phyloP scores from a whole-genome alignment of 75 land plant species.

The Pinus albicaulis region DNA sequence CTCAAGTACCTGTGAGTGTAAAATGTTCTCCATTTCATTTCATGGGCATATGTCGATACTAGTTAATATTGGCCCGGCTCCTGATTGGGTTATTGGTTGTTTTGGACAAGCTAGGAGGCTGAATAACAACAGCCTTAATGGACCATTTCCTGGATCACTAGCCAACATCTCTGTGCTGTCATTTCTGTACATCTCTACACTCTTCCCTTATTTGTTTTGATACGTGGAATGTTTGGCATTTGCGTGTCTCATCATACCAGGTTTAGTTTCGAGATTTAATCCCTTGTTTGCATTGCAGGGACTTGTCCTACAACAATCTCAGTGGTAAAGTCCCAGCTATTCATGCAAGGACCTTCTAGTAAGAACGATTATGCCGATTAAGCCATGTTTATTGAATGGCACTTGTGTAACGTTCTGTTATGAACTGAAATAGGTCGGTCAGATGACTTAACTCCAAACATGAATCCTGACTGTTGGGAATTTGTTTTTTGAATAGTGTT shows the following conservation, averaged over 20 bases:
- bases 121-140: slow-evolving; percentile 53
- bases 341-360: slow-evolving; percentile 56
- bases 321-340: slow-evolving; percentile 54
- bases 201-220: not conserved
- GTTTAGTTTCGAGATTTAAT: not conserved
- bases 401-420: not conserved
- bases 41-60: not conserved
- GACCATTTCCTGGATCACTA: slow-evolving; percentile 41
- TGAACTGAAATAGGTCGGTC: not conserved
- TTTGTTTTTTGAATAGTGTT: slow-evolving; percentile 31
- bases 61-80: not conserved
- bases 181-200: slow-evolving; percentile 28
- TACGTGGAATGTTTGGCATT: not conserved
- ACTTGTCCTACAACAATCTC: slow-evolving; percentile 64
- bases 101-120: slow-evolving; percentile 27
- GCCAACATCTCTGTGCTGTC: slow-evolving; percentile 30
- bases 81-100: not conserved
- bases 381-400: not conserved
- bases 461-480: not conserved
- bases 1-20: slow-evolving; percentile 49
- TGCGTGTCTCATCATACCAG: not conserved
- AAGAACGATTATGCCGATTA: slow-evolving; percentile 1
- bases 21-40: not conserved
- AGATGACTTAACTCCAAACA: not conserved
- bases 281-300: slow-evolving; percentile 31